phyloP scores from a whole-genome alignment of 495 filamentous ascomycete species.

The Neurospora africana region DNA sequence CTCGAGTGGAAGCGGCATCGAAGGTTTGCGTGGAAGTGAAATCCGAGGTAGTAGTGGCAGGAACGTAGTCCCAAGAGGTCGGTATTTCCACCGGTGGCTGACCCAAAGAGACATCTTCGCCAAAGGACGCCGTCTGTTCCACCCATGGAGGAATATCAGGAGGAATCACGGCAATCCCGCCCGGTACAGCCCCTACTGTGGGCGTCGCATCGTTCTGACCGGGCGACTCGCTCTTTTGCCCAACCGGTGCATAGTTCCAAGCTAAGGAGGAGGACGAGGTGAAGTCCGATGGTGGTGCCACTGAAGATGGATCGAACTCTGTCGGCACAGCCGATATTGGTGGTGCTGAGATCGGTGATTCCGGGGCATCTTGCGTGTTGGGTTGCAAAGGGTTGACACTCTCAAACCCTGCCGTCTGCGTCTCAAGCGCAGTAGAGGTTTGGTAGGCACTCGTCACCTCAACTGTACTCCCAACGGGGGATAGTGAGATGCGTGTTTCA shows the following conservation, averaged over 20 bases:
- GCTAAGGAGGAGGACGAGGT: neutral
- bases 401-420: neutral
- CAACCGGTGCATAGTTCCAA: neutral
- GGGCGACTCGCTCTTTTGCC: neutral
- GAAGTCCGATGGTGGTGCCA: neutral
- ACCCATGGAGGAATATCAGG: neutral
- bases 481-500: neutral
- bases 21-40: neutral
- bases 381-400: neutral
- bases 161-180: neutral
- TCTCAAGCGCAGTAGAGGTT: neutral
- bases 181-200: neutral
- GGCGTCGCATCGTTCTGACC: neutral
- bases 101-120: neutral
- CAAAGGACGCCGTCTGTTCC: neutral
- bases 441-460: neutral
- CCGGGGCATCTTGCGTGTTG: neutral
- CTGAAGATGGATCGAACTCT: neutral
- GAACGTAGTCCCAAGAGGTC: neutral
- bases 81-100: neutral
- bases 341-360: neutral
- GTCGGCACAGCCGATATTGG: neutral
- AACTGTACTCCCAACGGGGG: neutral
- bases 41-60: neutral
- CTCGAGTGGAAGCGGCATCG: neutral